phyloP scores from a whole-genome alignment of 2,329 filamentous ascomycete species.

The Sporothrix inflata region DNA sequence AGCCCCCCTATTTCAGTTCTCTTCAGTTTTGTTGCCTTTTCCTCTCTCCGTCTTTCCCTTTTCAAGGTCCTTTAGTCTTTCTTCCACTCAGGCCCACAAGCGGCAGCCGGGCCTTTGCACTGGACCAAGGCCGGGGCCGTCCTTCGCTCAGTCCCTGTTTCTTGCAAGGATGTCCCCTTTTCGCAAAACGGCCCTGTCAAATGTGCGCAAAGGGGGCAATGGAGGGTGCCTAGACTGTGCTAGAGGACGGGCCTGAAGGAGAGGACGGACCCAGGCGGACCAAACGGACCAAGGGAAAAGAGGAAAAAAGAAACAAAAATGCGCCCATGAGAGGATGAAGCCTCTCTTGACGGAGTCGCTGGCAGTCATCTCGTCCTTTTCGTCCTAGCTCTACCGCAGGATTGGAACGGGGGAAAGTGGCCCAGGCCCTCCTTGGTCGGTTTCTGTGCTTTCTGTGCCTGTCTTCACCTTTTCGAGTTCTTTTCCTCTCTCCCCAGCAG shows the following conservation, averaged over 20 bases:
- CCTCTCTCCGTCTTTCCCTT: background rate
- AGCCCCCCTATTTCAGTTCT: background rate
- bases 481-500: background rate
- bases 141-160: background rate
- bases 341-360: background rate
- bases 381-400: slow-evolving; percentile 17
- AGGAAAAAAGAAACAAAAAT: background rate
- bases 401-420: slow-evolving; percentile 15
- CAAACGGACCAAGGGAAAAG: slow-evolving; percentile 7
- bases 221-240: background rate
- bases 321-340: background rate
- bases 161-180: slow-evolving; percentile 15
- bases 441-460: background rate
- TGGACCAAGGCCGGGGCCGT: slow-evolving; percentile 28
- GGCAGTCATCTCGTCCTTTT: background rate
- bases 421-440: background rate
- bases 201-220: background rate
- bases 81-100: slow-evolving; percentile 23
- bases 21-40: background rate
- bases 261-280: background rate
- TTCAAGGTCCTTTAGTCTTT: background rate
- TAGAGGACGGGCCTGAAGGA: background rate
- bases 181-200: background rate
- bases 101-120: slow-evolving; percentile 30
- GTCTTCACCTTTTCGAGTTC: background rate